Conservation (phyloP, 805 yeast genomes). For the Nakazawaea wickerhamii region DNA sequence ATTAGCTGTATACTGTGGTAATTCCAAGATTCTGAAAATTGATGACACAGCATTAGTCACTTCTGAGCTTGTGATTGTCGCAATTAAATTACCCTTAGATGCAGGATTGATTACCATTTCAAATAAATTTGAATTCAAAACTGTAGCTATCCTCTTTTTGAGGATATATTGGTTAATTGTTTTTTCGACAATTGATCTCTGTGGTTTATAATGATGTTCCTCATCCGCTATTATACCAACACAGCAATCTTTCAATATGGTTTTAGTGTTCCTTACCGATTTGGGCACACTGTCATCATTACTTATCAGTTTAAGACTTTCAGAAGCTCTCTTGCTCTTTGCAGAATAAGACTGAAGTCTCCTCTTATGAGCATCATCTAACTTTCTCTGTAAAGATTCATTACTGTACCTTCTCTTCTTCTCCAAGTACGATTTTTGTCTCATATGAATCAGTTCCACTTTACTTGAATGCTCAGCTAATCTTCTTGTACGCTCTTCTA, state of each 20-base stretch:
- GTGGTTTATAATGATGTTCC: neutral
- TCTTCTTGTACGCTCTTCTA: neutral
- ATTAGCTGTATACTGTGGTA: neutral
- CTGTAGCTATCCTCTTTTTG: neutral
- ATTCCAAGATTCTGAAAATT: neutral
- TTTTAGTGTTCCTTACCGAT: constrained; percentile 3
- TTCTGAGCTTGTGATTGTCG: neutral
- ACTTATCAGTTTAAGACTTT: neutral
- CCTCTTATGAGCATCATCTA: constrained; percentile 6
- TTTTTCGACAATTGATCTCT: neutral
- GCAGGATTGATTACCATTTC: neutral
- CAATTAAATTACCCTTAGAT: neutral
- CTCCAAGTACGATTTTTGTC: constrained; percentile 3
- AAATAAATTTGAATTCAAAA: neutral
- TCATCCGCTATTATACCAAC: neutral
- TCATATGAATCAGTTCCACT: neutral
- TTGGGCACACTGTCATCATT: neutral
- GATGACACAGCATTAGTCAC: neutral
- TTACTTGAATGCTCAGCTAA: constrained; percentile 2
- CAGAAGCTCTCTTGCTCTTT: constrained; percentile 8
- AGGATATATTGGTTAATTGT: neutral
- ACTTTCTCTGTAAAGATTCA: constrained; percentile 1
- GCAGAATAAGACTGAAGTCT: neutral
- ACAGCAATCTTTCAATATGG: neutral
- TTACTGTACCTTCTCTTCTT: constrained; percentile 7